phyloP scores from a whole-genome alignment of 306 rosid species.

The Cicer cuneatum region DNA sequence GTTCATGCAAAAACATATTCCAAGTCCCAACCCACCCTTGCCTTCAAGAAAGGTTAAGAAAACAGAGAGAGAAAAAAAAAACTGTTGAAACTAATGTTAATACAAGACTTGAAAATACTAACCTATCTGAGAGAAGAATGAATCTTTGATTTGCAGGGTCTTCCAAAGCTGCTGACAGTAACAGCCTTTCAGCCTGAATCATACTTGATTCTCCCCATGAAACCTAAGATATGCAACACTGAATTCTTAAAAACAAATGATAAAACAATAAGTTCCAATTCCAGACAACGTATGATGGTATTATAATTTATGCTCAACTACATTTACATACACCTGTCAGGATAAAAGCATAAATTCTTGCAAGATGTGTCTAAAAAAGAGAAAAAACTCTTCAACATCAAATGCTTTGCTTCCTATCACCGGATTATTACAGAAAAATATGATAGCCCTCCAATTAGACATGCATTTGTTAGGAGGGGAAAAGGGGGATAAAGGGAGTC shows the following conservation, averaged over 20 bases:
- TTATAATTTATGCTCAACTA: constrained; percentile 8
- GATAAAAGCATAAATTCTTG: constrained; percentile 2
- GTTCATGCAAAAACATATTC: constrained; percentile 7
- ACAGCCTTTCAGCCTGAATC: constrained; percentile 60
- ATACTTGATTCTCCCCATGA: constrained; percentile 71
- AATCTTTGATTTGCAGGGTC: constrained; percentile 96
- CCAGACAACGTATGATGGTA: neutral
- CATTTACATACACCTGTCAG: neutral
- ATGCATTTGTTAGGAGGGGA: neutral
- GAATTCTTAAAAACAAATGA: constrained; percentile 33
- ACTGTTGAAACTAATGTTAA: constrained; percentile 16
- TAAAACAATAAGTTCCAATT: neutral
- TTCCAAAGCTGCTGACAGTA: constrained; percentile 69
- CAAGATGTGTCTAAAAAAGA: neutral
- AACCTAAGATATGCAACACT: constrained; percentile 46
- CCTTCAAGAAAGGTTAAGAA: neutral
- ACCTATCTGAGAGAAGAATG: constrained; percentile 96
- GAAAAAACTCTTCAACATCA: neutral
- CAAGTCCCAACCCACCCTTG: constrained; percentile 6
- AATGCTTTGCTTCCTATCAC: constrained; percentile 12
- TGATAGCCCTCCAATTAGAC: neutral
- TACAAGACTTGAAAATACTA: constrained; percentile 23
- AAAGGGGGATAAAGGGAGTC: neutral
- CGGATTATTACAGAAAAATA: neutral
- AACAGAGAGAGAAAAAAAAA: neutral